Percentiles rank a stretch among this genome's conserved stretches.
Evolutionary conservation across 2,329 filamentous ascomycete species (phyloP).

Genomic region (Diaporthe sp.): DNA sequence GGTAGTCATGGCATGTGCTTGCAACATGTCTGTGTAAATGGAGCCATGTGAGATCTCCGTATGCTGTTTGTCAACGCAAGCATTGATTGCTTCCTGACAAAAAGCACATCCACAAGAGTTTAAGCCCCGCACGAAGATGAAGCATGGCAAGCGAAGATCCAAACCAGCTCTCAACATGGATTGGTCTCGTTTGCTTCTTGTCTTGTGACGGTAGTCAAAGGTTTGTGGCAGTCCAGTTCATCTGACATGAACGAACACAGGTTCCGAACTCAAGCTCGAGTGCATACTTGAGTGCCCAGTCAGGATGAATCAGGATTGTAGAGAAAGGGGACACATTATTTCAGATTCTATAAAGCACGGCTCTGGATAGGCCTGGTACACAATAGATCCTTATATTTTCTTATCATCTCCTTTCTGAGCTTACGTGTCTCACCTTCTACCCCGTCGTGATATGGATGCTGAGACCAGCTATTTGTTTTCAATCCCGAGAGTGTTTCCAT

Average conservation of each 20-base stretch:
- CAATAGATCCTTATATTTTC: background rate
- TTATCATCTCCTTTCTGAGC: background rate
- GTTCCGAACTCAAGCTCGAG: background rate
- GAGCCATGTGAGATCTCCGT: background rate
- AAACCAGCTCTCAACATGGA: background rate
- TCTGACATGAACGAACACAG: background rate
- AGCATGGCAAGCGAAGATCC: background rate
- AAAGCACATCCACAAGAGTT: background rate
- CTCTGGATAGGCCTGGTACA: background rate
- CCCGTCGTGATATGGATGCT: too few species aligned
- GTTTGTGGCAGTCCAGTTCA: background rate
- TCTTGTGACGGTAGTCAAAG: background rate
- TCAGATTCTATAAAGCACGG: background rate
- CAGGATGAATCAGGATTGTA: too few species aligned
- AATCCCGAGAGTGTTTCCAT: background rate
- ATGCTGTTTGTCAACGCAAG: background rate
- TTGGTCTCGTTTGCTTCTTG: background rate
- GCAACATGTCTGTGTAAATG: too few species aligned
- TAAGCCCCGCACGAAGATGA: background rate
- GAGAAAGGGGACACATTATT: background rate
- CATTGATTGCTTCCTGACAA: background rate
- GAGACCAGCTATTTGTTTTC: background rate
- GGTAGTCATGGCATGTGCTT: too few species aligned
- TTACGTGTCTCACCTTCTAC: background rate
- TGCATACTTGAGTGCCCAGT: too few species aligned